Conservation (phyloP, 768 basidiomycete species). For the Tricholoma furcatifolium region DNA sequence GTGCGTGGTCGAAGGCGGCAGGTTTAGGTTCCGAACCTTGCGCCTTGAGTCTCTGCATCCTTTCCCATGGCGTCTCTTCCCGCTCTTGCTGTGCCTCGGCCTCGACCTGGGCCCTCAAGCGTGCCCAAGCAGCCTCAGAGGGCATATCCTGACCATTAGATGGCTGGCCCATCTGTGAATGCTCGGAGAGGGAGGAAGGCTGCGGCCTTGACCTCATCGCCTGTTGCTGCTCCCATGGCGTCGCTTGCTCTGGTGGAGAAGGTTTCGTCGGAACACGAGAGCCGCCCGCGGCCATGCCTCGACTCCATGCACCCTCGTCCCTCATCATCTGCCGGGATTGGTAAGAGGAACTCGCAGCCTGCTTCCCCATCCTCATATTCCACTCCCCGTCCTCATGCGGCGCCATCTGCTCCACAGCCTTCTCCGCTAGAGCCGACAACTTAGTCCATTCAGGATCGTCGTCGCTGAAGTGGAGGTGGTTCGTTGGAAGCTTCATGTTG, state of each 20-base stretch:
- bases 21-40: neutral
- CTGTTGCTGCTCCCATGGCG: constrained; percentile 6
- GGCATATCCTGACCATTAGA: neutral
- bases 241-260: neutral
- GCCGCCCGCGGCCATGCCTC: neutral
- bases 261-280: neutral
- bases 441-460: constrained; percentile 2
- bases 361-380: neutral
- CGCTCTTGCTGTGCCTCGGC: neutral
- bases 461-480: neutral
- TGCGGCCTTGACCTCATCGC: neutral
- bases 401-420: neutral
- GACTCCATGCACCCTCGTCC: constrained; percentile 5
- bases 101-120: neutral
- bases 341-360: neutral
- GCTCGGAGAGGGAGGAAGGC: neutral
- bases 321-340: neutral
- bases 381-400: constrained; percentile 5
- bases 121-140: constrained; percentile 2
- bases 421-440: neutral
- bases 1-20: constrained; percentile 7
- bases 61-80: constrained; percentile 17
- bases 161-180: neutral
- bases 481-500: neutral
- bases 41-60: constrained; percentile 13